Evolutionary conservation across 2,329 filamentous ascomycete genomes (phyloP), one percentile per base, ranked within the genome.

Genomic region (Penicillium oxalicum): DNA sequence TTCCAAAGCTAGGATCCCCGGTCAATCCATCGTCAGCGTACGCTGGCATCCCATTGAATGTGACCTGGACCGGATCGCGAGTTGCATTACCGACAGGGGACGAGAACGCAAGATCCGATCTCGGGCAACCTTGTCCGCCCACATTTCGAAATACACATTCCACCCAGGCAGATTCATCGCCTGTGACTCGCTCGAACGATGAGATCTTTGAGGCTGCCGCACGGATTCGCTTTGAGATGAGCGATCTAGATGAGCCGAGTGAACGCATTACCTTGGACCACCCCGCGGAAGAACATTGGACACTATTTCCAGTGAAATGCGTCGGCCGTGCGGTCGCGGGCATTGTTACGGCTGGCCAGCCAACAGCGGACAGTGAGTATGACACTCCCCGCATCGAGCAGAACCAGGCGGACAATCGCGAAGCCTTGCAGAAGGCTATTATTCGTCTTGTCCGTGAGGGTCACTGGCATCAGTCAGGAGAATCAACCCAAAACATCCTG

Each of bases 211-310:
- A 64, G 41, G 65, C 61, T 46, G 69, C 68, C 28, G 67, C 71
- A 50, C 61, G 66, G 24, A 70, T 72, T 41, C 69, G 69, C 33
- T 70, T 71, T 44, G 70, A 72, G 51, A 37, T 72, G 27, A 68
- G 63, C 9, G 70, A 69, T 45, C 47, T 70, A 46, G 61, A 63
- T 32, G 69, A 70, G 41, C 62, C 63, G 9, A 64, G 65, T 41
- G 62, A 63, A 45, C 67, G 65, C 18, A 83, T 89, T 11, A 78
- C 74, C 9, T 75, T 84, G 13, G 81, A 83, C 47, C 87, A 93
- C 60, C 88, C 88, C 7, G 91, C 87, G 53, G 84, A 85, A 1
- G 89, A 94, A 68, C 78, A 84, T 48, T 95, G 89, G 89, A 80
- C 86, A 4, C 84, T 93, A 5, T 73, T 94, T 7, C 91, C 91